A percentile compares a stretch with the other conserved stretches of the same genome.
Conservation (phyloP, 345 rosid genomes). For the Diplotaxis tenuifolia region DNA sequence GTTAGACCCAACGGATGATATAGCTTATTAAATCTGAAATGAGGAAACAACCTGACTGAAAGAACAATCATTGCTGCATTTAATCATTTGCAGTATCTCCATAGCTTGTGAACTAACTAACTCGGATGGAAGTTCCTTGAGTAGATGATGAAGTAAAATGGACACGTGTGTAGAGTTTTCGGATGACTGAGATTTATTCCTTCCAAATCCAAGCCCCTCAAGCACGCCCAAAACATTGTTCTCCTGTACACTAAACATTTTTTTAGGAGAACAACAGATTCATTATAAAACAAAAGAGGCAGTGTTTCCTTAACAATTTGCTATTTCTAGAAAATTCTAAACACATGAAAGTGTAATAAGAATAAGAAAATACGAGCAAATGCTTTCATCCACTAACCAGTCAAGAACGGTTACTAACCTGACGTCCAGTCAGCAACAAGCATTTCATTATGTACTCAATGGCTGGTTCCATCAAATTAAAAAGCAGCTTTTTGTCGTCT, state of each 20-base stretch:
- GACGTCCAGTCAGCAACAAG: constrained; percentile 58
- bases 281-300: constrained; percentile 26
- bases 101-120: constrained; percentile 56
- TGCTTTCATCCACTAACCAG: neutral
- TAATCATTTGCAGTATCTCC: constrained; percentile 64
- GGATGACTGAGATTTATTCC: constrained; percentile 45
- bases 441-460: constrained; percentile 66
- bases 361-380: neutral
- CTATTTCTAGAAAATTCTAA: constrained; percentile 2
- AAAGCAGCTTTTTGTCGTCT: constrained; percentile 50
- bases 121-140: constrained; percentile 75
- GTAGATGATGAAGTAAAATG: constrained; percentile 70
- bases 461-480: constrained; percentile 77
- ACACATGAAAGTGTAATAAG: neutral
- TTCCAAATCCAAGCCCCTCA: constrained; percentile 64
- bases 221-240: constrained; percentile 47
- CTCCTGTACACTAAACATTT: constrained; percentile 35
- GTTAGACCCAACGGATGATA: constrained; percentile 7
- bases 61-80: constrained; percentile 63
- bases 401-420: constrained; percentile 52
- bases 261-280: constrained; percentile 40
- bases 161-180: constrained; percentile 51
- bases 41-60: constrained; percentile 56
- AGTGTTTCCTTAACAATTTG: neutral
- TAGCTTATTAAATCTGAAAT: constrained; percentile 9